Evolutionary conservation across 345 rosid species (phyloP).

Genomic region (Rubroshorea leprosula): DNA sequence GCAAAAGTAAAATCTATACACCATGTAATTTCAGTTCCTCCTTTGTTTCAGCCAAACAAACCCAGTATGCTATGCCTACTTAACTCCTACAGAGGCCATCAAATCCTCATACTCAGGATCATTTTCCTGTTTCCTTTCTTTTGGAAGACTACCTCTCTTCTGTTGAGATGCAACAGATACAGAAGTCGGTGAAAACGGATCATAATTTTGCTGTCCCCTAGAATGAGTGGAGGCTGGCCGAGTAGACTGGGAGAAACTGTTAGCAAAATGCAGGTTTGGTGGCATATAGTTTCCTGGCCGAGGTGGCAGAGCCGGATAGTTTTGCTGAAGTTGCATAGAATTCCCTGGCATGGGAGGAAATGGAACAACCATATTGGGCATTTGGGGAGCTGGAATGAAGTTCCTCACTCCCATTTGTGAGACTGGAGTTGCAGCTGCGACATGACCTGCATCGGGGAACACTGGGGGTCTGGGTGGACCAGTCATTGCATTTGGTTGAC

Average conservation of each 20-base stretch:
- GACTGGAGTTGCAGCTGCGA: conserved; percentile 19
- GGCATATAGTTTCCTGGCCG: conserved; percentile 26
- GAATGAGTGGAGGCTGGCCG: conserved; percentile 20
- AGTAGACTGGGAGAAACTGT: conserved; percentile 16
- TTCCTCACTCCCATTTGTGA: conserved; percentile 43
- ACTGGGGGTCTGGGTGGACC: conserved; percentile 35
- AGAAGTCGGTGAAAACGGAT: conserved; percentile 82
- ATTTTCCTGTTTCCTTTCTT: conserved; percentile 36
- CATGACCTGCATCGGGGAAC: conserved; percentile 35
- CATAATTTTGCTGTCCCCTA: conserved; percentile 60
- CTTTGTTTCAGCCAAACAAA: too few species aligned
- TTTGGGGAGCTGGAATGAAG: conserved; percentile 31
- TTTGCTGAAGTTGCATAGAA: conserved; percentile 32
- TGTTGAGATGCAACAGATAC: conserved; percentile 33
- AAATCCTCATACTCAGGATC: conserved; percentile 67
- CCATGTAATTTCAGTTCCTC: background rate
- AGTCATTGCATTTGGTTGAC: conserved; percentile 24
- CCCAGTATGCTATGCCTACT: conserved; percentile 12
- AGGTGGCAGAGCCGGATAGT: conserved; percentile 26
- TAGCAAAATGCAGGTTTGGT: conserved; percentile 31
- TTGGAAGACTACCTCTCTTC: conserved; percentile 26
- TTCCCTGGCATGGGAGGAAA: conserved; percentile 53
- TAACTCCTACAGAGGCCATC: conserved; percentile 67
- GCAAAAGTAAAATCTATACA: too few species aligned
- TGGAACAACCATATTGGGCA: conserved; percentile 32